A percentile compares a stretch with the other conserved stretches of the same genome.
Conservation (phyloP, 371 early-diverging fungal genomes). For the Mucor circinelloides region DNA sequence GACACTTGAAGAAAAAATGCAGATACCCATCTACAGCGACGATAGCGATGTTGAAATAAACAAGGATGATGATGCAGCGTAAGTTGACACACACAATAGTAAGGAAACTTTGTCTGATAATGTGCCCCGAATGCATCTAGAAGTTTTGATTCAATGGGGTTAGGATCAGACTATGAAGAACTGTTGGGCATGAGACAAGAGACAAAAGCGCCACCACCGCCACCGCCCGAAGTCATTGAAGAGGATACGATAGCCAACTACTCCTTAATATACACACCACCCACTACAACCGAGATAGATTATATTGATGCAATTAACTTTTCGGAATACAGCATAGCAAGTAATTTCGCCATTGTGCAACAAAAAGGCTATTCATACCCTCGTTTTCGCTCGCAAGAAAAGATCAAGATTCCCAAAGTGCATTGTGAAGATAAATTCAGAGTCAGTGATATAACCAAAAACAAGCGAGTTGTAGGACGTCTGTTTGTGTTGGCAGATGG, state of each 20-base stretch:
- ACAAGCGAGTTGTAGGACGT: constrained; percentile 42
- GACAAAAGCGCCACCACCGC: background rate
- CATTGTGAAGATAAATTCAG: constrained; percentile 68
- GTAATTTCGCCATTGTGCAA: constrained; percentile 62
- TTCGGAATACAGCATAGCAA: constrained; percentile 45
- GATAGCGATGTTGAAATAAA: background rate
- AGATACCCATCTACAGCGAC: background rate
- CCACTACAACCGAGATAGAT: constrained; percentile 26
- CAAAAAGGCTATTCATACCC: constrained; percentile 69
- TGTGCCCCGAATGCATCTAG: background rate
- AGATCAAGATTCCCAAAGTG: constrained; percentile 58
- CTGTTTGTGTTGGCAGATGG: constrained; percentile 67
- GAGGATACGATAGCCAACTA: constrained; percentile 49
- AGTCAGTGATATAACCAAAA: constrained; percentile 49
- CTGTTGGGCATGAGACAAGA: background rate
- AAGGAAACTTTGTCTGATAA: background rate
- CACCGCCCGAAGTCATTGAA: constrained; percentile 15
- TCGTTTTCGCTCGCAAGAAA: constrained; percentile 59
- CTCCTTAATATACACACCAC: constrained; percentile 43
- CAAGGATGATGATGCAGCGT: constrained; percentile 36
- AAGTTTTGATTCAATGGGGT: constrained; percentile 18
- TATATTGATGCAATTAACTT: constrained; percentile 46
- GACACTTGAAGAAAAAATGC: background rate
- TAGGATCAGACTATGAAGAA: constrained; percentile 30
- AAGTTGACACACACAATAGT: constrained; percentile 4